Evolutionary conservation across 495 filamentous ascomycete species (phyloP).

Genomic region (Talaromyces adpressus): DNA sequence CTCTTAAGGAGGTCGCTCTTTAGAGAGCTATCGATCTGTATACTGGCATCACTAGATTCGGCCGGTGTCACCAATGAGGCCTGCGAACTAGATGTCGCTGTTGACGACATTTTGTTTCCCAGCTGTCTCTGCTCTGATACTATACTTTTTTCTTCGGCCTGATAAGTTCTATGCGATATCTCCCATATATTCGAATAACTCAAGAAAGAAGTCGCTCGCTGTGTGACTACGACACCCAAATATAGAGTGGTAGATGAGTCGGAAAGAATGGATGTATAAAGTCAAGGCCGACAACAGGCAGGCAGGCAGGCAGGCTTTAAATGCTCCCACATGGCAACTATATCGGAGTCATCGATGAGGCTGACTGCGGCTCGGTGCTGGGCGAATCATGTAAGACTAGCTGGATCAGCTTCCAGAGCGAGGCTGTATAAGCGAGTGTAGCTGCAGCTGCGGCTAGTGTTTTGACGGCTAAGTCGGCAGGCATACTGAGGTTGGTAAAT

Average conservation of each 20-base stretch:
- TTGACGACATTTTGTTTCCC: background rate
- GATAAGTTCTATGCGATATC: background rate
- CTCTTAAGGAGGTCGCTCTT: conserved; percentile 5
- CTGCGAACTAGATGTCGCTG: background rate
- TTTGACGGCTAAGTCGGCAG: background rate
- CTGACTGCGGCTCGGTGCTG: background rate
- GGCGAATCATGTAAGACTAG: background rate
- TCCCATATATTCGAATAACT: background rate
- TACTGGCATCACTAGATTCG: conserved; percentile 1
- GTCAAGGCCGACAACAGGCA: background rate
- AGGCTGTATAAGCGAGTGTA: background rate
- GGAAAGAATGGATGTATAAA: background rate
- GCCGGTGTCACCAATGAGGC: background rate
- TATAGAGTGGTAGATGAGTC: background rate
- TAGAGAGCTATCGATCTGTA: conserved; percentile 1
- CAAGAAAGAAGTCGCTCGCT: background rate
- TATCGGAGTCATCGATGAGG: background rate
- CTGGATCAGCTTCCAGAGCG: background rate
- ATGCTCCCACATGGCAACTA: background rate
- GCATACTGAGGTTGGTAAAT: background rate
- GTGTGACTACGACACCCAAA: background rate
- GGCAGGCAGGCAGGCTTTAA: no score
- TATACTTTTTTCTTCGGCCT: background rate
- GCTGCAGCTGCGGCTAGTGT: conserved; percentile 1
- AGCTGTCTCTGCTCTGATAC: background rate